Evolutionary conservation across 2,329 filamentous ascomycete species (phyloP), one percentile per base, ranked within the genome.

Genomic region (Dactylellina parvicollis): DNA sequence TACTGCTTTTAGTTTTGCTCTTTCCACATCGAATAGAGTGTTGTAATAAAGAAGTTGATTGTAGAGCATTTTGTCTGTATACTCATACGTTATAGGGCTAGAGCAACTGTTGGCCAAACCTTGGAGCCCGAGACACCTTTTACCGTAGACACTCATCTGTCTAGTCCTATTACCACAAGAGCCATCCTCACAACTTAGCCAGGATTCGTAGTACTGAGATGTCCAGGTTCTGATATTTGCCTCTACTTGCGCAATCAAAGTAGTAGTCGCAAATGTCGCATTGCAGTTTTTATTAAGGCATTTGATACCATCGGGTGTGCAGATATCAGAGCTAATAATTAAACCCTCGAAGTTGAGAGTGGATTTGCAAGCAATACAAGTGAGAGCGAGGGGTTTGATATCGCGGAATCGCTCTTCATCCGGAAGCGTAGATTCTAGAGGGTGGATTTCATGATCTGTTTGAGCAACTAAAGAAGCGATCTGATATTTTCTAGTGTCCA

Each of bases 21-120:
- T 92, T 75, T 98, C 93, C 2, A 96, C 90, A 81, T 99, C 93
- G 84, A 92, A 99, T 62, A 98, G 82, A 52, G 86, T 86, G 28
- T 90, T 86, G 80, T 93, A 90, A 82, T 96, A 99, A 61, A 98
- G 83, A 40, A 99, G 84, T 82, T 99, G 95, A 80, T 96, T 98
- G 83, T 97, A 98, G 70, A 98, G 86, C 78, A 90, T 89, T 82
- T 95, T 94, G 82, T 98, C 95, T 0, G 86, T 85, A 79, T 91
- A 90, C 82, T 96, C 92, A 80, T 93, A 97, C 20, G 86, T 84
- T 93, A 99, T 98, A 54, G 87, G 87, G 18, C 95, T 95, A 2
- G 89, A 83, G 80, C 95, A 99, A 62, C 92, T 93, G 64, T 89
- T 86, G 0, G 90, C 94, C 2, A 95, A 88, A 1, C 93, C 92